A percentile compares a stretch with the other conserved stretches of the same genome.
Evolutionary conservation across 441 rosid genomes (phyloP).

Genomic region (Daphne laureola): DNA sequence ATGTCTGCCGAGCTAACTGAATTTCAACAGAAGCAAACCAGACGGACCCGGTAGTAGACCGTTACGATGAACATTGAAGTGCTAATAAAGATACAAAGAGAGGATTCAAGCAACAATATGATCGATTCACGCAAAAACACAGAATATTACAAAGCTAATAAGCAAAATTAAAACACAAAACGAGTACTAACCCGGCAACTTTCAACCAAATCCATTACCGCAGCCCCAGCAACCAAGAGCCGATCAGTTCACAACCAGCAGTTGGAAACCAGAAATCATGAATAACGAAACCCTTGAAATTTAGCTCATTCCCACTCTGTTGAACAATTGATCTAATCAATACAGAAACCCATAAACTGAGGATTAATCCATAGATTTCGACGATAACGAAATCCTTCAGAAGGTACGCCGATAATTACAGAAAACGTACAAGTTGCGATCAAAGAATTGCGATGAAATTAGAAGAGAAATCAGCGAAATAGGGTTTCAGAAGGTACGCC

Average conservation of each 20-base stretch:
- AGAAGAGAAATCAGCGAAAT: constrained; percentile 17
- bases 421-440: not conserved
- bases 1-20: constrained; percentile 1
- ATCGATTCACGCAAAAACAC: not conserved
- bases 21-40: not conserved
- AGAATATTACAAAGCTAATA: not conserved
- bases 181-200: constrained; percentile 62
- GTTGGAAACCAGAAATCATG: constrained; percentile 21
- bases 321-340: constrained; percentile 35
- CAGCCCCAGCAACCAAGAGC: constrained; percentile 14
- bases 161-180: not conserved
- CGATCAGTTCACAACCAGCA: constrained; percentile 21
- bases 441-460: not conserved
- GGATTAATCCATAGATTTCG: constrained; percentile 12
- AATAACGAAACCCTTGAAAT: constrained; percentile 19
- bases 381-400: constrained; percentile 19
- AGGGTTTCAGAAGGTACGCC: constrained; percentile 40
- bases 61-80: not conserved
- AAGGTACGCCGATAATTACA: not conserved
- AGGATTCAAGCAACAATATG: not conserved
- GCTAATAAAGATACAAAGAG: not conserved
- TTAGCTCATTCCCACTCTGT: constrained; percentile 19
- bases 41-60: not conserved
- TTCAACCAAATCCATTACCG: constrained; percentile 69
- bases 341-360: constrained; percentile 4